Conservation (phyloP, 2,329 filamentous ascomycete genomes). For the Nothophoma quercina region DNA sequence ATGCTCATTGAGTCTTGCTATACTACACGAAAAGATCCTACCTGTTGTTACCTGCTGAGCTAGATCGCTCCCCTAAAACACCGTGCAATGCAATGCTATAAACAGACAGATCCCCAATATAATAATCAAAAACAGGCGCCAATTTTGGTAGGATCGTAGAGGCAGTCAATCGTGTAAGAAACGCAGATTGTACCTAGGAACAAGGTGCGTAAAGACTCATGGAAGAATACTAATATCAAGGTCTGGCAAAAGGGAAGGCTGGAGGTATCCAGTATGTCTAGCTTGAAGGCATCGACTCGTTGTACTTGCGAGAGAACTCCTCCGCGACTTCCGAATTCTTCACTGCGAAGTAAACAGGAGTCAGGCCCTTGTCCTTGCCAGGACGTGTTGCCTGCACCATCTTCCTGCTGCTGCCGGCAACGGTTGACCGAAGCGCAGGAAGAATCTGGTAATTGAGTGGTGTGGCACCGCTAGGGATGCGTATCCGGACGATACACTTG, state of each 20-base stretch:
- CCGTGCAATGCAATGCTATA: constrained; percentile 28
- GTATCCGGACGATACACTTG: constrained; percentile 44
- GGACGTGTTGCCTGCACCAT: constrained; percentile 37
- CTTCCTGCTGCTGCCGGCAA: constrained; percentile 38
- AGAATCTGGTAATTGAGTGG: constrained; percentile 45
- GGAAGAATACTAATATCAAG: background rate
- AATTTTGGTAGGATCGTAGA: constrained; percentile 10
- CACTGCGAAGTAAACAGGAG: constrained; percentile 34
- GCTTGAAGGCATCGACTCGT: constrained; percentile 32
- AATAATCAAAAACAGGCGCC: constrained; percentile 12
- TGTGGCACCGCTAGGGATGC: constrained; percentile 40
- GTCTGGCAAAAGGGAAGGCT: background rate
- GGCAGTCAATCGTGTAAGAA: background rate
- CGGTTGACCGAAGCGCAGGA: constrained; percentile 31
- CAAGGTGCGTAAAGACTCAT: background rate
- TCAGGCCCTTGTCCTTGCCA: constrained; percentile 35
- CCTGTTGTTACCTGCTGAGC: constrained; percentile 1
- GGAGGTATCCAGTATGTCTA: constrained; percentile 1
- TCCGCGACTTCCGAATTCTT: constrained; percentile 39
- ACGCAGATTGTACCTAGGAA: background rate
- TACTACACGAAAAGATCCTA: constrained; percentile 11
- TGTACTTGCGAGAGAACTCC: constrained; percentile 42
- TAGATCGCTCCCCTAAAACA: constrained; percentile 18
- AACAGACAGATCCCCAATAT: constrained; percentile 9
- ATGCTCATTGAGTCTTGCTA: constrained; percentile 6